Conservation (phyloP, 495 filamentous ascomycete genomes). For the Neurospora hispaniola region DNA sequence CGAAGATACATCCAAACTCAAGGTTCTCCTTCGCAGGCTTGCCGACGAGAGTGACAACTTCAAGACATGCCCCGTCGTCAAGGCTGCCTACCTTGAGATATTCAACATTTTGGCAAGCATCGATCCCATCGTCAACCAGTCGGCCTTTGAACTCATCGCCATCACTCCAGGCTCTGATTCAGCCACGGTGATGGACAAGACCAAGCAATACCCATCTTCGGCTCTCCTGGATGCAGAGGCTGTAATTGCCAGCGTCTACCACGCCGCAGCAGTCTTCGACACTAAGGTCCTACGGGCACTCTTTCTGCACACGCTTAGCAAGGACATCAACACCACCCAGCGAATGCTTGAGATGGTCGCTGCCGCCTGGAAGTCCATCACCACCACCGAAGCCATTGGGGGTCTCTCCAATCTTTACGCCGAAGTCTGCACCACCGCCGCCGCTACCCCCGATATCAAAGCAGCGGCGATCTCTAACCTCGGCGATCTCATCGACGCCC, state of each 20-base stretch:
- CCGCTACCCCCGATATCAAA: constrained; percentile 24
- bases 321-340: constrained; percentile 20
- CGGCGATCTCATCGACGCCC: constrained; percentile 20
- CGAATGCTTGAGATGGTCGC: constrained; percentile 23
- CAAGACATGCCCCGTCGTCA: constrained; percentile 23
- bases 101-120: constrained; percentile 22
- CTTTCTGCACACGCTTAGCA: constrained; percentile 5
- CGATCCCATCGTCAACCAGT: not conserved
- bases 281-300: constrained; percentile 5
- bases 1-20: not conserved
- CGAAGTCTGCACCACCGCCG: constrained; percentile 11
- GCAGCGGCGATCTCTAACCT: constrained; percentile 28
- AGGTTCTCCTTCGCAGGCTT: constrained; percentile 7
- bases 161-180: constrained; percentile 1
- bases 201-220: constrained; percentile 2
- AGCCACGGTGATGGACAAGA: not conserved
- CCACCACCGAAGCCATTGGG: not conserved
- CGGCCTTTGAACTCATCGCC: not conserved
- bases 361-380: constrained; percentile 11
- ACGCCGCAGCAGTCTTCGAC: constrained; percentile 8
- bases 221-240: constrained; percentile 17
- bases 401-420: constrained; percentile 18
- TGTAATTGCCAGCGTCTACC: constrained; percentile 10
- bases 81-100: constrained; percentile 32
- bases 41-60: constrained; percentile 9